phyloP scores from a whole-genome alignment of 179 eudicot species.

The Sideroxylon spinosum region DNA sequence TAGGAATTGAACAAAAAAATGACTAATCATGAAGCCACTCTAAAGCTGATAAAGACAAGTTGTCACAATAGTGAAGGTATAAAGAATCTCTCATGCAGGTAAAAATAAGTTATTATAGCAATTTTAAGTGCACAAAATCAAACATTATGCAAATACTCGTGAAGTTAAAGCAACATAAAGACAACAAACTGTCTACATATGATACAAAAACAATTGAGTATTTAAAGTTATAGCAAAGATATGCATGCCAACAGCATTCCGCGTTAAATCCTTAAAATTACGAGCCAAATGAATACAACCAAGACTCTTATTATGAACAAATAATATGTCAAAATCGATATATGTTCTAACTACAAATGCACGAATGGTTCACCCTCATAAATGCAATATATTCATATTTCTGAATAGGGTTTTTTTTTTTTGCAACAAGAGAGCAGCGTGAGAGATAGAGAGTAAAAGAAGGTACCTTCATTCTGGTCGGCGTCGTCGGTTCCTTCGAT shows the following conservation, averaged over 20 bases:
- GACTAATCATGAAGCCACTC: constrained; percentile 87
- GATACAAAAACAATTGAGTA: background rate
- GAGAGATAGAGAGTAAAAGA: too few species aligned
- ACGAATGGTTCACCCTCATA: constrained; percentile 57
- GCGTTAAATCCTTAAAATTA: background rate
- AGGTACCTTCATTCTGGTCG: too few species aligned
- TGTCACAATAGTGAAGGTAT: constrained; percentile 84
- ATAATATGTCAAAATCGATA: background rate
- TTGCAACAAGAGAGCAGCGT: too few species aligned
- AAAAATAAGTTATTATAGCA: constrained; percentile 8
- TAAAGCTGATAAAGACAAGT: constrained; percentile 69
- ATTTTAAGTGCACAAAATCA: background rate
- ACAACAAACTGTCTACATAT: background rate
- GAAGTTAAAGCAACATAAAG: background rate
- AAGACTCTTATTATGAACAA: background rate
- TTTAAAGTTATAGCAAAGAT: background rate
- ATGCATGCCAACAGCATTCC: background rate
- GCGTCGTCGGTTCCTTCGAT: too few species aligned
- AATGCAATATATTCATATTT: too few species aligned
- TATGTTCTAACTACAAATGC: background rate
- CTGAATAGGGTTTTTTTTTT: too few species aligned
- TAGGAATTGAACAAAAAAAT: background rate
- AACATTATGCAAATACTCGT: background rate
- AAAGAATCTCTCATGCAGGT: constrained; percentile 63
- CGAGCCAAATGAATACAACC: background rate